phyloP scores from a whole-genome alignment of 345 rosid species.

The Boechera divaricarpa region DNA sequence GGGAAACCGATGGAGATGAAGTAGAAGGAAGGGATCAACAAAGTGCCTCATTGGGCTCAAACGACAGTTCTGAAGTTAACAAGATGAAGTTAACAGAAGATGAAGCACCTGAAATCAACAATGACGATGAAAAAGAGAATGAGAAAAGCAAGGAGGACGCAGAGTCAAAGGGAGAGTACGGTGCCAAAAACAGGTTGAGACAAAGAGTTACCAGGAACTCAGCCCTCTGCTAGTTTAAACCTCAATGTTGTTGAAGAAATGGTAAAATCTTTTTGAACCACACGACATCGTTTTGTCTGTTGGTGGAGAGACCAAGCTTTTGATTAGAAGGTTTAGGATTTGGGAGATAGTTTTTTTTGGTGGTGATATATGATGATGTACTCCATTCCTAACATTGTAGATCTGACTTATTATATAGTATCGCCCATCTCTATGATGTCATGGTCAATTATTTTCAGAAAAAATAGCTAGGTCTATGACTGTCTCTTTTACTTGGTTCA shows the following conservation, averaged over 20 bases:
- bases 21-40: constrained; percentile 43
- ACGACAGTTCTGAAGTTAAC: constrained; percentile 45
- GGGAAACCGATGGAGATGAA: constrained; percentile 46
- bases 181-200: constrained; percentile 56
- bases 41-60: constrained; percentile 19
- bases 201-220: constrained; percentile 64
- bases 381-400: constrained; percentile 21
- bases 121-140: constrained; percentile 31
- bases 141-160: constrained; percentile 38
- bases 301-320: constrained; percentile 15
- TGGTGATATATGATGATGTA: constrained; percentile 11
- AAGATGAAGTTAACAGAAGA: constrained; percentile 45
- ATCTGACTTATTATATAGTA: constrained; percentile 1
- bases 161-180: constrained; percentile 44
- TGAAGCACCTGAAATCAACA: constrained; percentile 37
- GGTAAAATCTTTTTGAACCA: constrained; percentile 1
- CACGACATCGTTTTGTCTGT: neutral
- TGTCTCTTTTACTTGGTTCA: neutral
- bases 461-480: too few species aligned
- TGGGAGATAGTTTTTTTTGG: neutral
- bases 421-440: neutral
- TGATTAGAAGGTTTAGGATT: constrained; percentile 13
- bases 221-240: constrained; percentile 49
- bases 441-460: neutral
- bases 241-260: constrained; percentile 55